Percentiles rank a stretch among this genome's conserved stretches.
These are phyloP conservation scores for Pseudisothecium myosuroides DNA, from an alignment of 225 moss, liverwort and hornwort genomes.

Conservation along the genomic window DNA sequence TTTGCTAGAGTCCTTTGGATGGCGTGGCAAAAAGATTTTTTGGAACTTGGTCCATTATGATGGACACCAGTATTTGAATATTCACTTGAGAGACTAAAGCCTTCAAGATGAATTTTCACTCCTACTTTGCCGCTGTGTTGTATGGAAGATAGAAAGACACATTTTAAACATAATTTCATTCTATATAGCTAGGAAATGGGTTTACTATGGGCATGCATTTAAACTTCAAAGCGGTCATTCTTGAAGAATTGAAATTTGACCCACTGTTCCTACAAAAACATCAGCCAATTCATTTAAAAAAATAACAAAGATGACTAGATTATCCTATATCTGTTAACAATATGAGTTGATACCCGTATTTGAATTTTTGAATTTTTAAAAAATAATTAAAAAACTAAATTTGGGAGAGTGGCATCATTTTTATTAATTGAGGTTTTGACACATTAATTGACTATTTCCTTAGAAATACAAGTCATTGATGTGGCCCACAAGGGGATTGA, in stretches of 20 bases:
- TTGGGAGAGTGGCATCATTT: background rate
- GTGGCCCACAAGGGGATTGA: background rate
- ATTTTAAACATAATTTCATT: background rate
- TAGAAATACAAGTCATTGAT: no score
- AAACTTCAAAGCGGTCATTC: background rate
- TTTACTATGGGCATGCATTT: no score
- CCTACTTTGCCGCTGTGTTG: background rate
- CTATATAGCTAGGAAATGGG: fast-evolving
- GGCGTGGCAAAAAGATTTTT: no score
- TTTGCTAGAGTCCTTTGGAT: no score
- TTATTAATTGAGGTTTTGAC: background rate
- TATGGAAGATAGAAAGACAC: background rate
- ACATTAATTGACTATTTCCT: background rate
- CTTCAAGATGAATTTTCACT: background rate
- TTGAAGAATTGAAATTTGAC: background rate
- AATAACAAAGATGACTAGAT: background rate
- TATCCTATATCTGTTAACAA: background rate
- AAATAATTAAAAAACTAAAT: no score
- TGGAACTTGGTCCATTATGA: no score
- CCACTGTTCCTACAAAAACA: background rate
- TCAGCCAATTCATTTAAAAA: fast-evolving
- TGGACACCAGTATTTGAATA: background rate
- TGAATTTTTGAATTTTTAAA: no score
- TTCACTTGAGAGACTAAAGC: background rate
- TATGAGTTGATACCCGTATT: fast-evolving